Conservation (phyloP, 257 asterid genomes). For the Lavandula angustifolia region DNA sequence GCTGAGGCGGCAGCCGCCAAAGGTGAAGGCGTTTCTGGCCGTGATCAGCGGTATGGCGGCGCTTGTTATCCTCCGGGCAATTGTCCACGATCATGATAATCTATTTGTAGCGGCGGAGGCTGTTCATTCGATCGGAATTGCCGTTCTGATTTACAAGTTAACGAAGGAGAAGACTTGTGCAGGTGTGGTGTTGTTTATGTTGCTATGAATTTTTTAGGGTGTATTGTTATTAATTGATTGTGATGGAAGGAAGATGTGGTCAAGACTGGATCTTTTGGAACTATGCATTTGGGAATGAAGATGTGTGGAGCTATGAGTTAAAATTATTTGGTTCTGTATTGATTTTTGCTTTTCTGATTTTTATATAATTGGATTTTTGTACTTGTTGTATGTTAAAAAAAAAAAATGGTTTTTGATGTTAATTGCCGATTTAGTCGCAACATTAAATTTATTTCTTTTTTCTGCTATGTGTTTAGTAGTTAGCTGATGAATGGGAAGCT, state of each 20-base stretch:
- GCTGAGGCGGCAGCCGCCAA: constrained; percentile 84
- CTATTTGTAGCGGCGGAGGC: constrained; percentile 80
- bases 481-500: neutral
- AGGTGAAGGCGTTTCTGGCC: constrained; percentile 78
- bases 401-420: neutral
- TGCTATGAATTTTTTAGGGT: neutral
- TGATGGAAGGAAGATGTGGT: neutral
- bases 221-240: neutral
- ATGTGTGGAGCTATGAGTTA: neutral
- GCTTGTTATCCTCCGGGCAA: constrained; percentile 62
- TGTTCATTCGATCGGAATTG: constrained; percentile 75
- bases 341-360: constrained; percentile 7
- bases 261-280: neutral
- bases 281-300: constrained; percentile 21
- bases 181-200: constrained; percentile 37
- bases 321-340: constrained; percentile 9
- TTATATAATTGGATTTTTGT: neutral
- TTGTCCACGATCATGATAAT: constrained; percentile 78
- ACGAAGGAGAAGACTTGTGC: constrained; percentile 79
- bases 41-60: constrained; percentile 69
- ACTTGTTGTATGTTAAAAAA: neutral
- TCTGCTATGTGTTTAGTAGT: constrained; percentile 12
- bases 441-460: neutral
- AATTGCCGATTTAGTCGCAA: constrained; percentile 9
- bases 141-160: constrained; percentile 68